These are phyloP conservation scores for Fraxinus dipetala DNA, from an alignment of 305 asterid species.

Conservation along the genomic window DNA sequence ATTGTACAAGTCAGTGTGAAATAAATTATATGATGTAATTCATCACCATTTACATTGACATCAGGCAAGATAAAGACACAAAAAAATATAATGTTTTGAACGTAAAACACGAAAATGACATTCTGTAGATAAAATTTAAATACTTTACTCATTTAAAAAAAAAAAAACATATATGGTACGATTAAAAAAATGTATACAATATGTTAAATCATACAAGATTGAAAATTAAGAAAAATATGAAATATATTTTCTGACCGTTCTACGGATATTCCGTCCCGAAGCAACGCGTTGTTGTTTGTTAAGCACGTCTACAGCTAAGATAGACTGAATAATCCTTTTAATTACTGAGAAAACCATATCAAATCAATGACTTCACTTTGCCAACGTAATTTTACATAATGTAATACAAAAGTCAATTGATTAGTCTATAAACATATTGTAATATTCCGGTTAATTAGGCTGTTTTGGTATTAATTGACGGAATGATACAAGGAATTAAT, in stretches of 20 bases:
- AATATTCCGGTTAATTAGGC: background rate
- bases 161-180: too few species aligned
- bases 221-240: background rate
- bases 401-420: background rate
- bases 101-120: background rate
- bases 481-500: background rate
- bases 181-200: too few species aligned
- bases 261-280: background rate
- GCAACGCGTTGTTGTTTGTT: background rate
- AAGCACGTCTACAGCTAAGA: background rate
- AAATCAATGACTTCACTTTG: background rate
- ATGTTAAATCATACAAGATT: too few species aligned
- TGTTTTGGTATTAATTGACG: background rate
- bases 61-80: too few species aligned
- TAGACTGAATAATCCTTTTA: background rate
- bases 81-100: too few species aligned
- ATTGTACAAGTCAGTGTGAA: background rate
- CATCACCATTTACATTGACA: background rate
- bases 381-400: background rate
- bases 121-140: background rate
- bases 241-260: background rate
- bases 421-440: background rate
- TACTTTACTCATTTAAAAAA: background rate
- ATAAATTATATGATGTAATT: too few species aligned
- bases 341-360: background rate